These are phyloP conservation scores for Yarrowia sp. DNA, from an alignment of 805 yeast genomes.

Conservation along the genomic window DNA sequence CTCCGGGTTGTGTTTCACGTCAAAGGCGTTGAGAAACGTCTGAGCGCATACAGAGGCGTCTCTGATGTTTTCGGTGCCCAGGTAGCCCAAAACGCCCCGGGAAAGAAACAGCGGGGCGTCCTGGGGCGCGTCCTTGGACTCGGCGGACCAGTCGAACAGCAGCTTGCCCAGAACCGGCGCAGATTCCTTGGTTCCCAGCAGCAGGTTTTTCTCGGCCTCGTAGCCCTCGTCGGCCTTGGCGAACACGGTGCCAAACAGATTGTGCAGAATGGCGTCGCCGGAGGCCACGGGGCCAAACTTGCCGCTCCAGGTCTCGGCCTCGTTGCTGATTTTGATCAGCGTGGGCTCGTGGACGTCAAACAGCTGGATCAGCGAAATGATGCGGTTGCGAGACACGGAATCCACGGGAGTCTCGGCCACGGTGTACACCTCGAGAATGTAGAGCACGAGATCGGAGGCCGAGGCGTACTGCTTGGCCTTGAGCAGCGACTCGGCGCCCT, in stretches of 20 bases:
- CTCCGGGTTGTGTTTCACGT: conserved; percentile 45
- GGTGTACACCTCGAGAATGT: conserved; percentile 73
- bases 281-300: conserved; percentile 58
- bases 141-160: conserved; percentile 57
- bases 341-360: conserved; percentile 64
- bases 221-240: conserved; percentile 57
- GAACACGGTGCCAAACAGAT: conserved; percentile 72
- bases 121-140: conserved; percentile 45
- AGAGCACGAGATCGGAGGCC: conserved; percentile 76
- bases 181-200: conserved; percentile 66
- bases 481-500: conserved; percentile 72
- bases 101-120: conserved; percentile 51
- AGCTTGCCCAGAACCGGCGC: conserved; percentile 57
- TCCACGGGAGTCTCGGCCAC: conserved; percentile 56
- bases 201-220: conserved; percentile 75
- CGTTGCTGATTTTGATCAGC: conserved; percentile 69
- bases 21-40: conserved; percentile 54
- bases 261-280: conserved; percentile 81
- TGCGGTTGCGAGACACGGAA: conserved; percentile 56
- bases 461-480: conserved; percentile 78
- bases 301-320: conserved; percentile 67
- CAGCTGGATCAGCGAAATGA: conserved; percentile 54
- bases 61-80: conserved; percentile 69
- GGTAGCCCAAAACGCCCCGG: conserved; percentile 78
- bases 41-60: conserved; percentile 53